Conservation (phyloP, 2,329 filamentous ascomycete genomes). For the Colletotrichum liaoningense region DNA sequence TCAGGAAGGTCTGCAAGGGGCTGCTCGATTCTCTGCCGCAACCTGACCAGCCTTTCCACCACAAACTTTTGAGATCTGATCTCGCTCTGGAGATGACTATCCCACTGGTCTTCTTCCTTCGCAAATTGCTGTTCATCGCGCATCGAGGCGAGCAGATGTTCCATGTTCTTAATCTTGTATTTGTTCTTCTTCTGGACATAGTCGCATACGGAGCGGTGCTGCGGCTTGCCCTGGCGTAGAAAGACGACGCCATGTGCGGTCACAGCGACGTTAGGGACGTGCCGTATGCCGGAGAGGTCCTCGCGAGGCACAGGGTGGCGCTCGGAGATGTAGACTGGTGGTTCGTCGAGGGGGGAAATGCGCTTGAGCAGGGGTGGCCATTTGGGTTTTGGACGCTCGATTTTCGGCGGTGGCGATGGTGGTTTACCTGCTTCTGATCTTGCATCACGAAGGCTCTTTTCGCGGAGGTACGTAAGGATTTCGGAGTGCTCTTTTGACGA, state of each 20-base stretch:
- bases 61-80: conserved; percentile 24
- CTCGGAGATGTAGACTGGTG: conserved; percentile 60
- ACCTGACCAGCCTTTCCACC: neutral
- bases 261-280: conserved; percentile 67
- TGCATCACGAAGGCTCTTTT: conserved; percentile 33
- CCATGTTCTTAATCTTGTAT: conserved; percentile 51
- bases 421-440: conserved; percentile 3
- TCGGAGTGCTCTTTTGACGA: conserved; percentile 53
- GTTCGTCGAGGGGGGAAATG: conserved; percentile 45
- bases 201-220: conserved; percentile 66
- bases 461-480: conserved; percentile 54
- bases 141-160: conserved; percentile 41
- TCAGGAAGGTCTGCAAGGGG: neutral
- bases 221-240: conserved; percentile 74
- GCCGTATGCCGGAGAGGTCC: conserved; percentile 59
- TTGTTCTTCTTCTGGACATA: conserved; percentile 65
- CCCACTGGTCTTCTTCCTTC: conserved; percentile 62
- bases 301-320: conserved; percentile 60
- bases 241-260: conserved; percentile 70
- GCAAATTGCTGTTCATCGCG: conserved; percentile 49
- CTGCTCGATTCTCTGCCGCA: neutral
- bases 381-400: conserved; percentile 30
- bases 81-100: conserved; percentile 47
- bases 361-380: conserved; percentile 49
- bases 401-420: conserved; percentile 37